A percentile compares a stretch with the other conserved stretches of the same genome.
Conservation (phyloP, 2,329 filamentous ascomycete species). For the Talaromyces sp. region DNA sequence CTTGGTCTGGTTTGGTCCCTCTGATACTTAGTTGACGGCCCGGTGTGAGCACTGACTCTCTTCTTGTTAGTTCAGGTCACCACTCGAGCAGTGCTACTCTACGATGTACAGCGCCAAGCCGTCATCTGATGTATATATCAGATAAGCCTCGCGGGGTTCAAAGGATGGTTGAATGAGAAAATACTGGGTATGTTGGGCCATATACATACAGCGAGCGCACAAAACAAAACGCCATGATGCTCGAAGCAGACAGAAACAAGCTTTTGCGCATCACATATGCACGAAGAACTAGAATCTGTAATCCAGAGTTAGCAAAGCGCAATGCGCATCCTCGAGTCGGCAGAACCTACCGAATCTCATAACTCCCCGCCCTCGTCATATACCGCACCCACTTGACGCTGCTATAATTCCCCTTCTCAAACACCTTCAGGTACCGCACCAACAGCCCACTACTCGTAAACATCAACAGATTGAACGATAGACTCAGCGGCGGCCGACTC, state of each 20-base stretch:
- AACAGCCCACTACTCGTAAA: slow-evolving; percentile 92
- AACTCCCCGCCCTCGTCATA: slow-evolving; percentile 96
- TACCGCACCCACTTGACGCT: slow-evolving; percentile 99
- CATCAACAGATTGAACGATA: slow-evolving; percentile 94
- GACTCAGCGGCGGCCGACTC: slow-evolving; percentile 85
- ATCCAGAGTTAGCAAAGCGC: not conserved
- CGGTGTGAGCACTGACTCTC: not conserved
- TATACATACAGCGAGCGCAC: not conserved
- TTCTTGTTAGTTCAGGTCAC: not conserved
- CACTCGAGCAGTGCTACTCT: not conserved
- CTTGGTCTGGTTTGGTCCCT: not conserved
- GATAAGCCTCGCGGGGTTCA: not conserved
- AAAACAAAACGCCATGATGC: slow-evolving; percentile 3
- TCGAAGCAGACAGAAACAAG: not conserved
- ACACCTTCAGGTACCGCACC: slow-evolving; percentile 94
- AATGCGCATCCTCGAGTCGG: too few relatives aligned
- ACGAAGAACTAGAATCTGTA: not conserved
- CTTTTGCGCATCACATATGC: not conserved
- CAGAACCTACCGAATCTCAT: slow-evolving; percentile 95
- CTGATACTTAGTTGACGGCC: not conserved
- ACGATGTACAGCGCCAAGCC: not conserved
- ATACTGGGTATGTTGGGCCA: not conserved
- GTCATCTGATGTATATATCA: not conserved
- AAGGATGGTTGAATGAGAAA: not conserved
- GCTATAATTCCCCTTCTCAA: slow-evolving; percentile 98